Evolutionary conservation across 2,329 filamentous ascomycete species (phyloP), one percentile per base, ranked within the genome.

Genomic region (Fusarium buxicola): DNA sequence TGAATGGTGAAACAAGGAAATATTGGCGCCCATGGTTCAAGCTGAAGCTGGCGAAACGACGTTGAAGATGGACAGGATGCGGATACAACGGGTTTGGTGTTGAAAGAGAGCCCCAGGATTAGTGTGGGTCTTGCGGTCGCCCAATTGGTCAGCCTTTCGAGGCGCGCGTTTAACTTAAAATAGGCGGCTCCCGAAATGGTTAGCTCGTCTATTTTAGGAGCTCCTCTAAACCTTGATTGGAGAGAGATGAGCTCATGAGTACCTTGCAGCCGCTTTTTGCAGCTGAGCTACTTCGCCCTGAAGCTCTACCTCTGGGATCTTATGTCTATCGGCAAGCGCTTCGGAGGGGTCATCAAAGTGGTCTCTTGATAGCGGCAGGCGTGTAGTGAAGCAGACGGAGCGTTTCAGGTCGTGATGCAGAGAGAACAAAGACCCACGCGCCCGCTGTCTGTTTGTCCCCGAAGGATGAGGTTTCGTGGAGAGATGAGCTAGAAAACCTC

Each of bases 131-230:
- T 9, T 31, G 27, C 25, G 21, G 41, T n/a, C 48, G 13, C 38
- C 27, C 45, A 49, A 71, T 71, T 69, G 68, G 63, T 38, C 50
- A 9, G 24, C 4, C 11, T 21, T 30, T 65, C 41, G 60, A 71
- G 62, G 66, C 69, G 69, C 69, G 69, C 69, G 69, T 71, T 44
- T 69, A 71, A 67, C 38, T 55, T 46, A 55, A 36, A 58, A 69
- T 61, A 61, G 54, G 62, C 66, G 68, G 58, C 47, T 47, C 54
- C 44, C 3, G 24, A 58, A 50, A 25, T 24, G 39, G 66, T 41
- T 69, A 68, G 66, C 41, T 51, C 32, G 3, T 34, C 68, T 70
- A 70, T 70, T 70, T 68, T 69, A 21, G 65, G 64, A 55, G 15
- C 11, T 3, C 1, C 8, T 8, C 13, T n/a, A 7, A 10, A 8